Percentiles rank a stretch among this genome's conserved stretches.
Conservation (phyloP, 2,329 filamentous ascomycete genomes). For the Bipolaris bicolor region DNA sequence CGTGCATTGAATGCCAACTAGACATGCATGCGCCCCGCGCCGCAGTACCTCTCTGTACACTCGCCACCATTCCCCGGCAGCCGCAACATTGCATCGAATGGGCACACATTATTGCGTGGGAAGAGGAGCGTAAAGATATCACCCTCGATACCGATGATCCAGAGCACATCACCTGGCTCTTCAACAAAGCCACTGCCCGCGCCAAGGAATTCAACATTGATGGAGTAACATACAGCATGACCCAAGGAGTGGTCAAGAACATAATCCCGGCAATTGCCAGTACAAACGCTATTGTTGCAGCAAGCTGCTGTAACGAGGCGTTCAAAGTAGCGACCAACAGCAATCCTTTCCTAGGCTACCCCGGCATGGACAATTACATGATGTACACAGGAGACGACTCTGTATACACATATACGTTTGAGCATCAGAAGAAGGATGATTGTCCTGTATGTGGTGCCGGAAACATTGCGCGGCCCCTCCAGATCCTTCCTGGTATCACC, state of each 20-base stretch:
- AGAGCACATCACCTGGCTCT: constrained; percentile 97
- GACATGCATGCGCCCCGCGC: constrained; percentile 98
- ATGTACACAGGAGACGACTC: constrained; percentile 97
- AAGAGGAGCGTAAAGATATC: constrained; percentile 71
- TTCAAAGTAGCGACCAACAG: constrained; percentile 88
- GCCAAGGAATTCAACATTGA: constrained; percentile 87
- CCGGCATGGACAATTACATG: constrained; percentile 85
- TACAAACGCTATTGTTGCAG: constrained; percentile 95
- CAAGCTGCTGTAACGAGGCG: constrained; percentile 94
- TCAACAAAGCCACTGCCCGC: constrained; percentile 78
- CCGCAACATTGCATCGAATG: constrained; percentile 98
- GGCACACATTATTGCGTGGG: constrained; percentile 98
- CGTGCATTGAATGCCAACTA: constrained; percentile 96
- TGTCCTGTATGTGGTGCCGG: constrained; percentile 83
- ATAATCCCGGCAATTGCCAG: constrained; percentile 98
- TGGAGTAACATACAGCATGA: constrained; percentile 93
- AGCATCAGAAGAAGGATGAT: constrained; percentile 90
- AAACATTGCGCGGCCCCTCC: constrained; percentile 75
- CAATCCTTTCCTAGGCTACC: constrained; percentile 78
- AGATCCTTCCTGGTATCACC: constrained; percentile 72
- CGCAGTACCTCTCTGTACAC: constrained; percentile 94
- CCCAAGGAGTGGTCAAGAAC: constrained; percentile 98
- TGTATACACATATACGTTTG: constrained; percentile 97
- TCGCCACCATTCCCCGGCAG: constrained; percentile 94
- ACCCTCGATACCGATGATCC: constrained; percentile 93